phyloP scores from a whole-genome alignment of 352 stramenopile genomes.

The Phytophthora litchii region DNA sequence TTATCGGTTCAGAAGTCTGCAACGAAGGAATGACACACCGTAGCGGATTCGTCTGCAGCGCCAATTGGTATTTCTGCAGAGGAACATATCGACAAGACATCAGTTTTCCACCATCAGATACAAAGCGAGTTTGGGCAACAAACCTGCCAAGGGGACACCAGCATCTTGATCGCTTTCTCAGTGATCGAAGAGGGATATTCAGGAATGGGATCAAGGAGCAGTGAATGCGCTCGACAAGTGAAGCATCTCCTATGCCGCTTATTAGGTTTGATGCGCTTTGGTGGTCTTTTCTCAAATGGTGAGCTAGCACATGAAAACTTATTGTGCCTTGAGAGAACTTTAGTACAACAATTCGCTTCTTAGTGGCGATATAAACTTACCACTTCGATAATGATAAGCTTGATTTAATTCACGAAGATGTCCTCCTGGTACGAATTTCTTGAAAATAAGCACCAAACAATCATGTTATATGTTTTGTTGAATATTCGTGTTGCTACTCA shows the following conservation, averaged over 20 bases:
- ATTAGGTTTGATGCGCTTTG: conserved; percentile 15
- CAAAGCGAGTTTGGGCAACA: neutral
- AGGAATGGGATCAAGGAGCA: no score
- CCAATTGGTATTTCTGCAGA: conserved; percentile 62
- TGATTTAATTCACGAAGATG: no score
- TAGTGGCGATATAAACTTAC: no score
- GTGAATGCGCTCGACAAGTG: conserved; percentile 19
- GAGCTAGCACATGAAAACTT: no score
- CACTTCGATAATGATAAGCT: no score
- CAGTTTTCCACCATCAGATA: neutral
- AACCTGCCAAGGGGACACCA: conserved; percentile 47
- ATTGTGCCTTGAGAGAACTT: no score
- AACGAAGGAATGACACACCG: conserved; percentile 30
- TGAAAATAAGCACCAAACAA: no score
- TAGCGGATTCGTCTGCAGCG: conserved; percentile 54
- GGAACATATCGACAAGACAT: conserved; percentile 1
- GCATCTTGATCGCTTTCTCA: conserved; percentile 5
- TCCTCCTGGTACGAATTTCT: no score
- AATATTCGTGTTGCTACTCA: no score
- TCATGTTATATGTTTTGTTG: no score
- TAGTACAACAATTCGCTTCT: no score
- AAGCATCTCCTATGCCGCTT: conserved; percentile 23
- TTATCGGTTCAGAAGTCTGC: neutral
- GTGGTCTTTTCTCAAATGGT: neutral
- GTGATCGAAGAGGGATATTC: no score